Evolutionary conservation across 768 basidiomycete species (phyloP), one percentile per base, ranked within the genome.

Genomic region (Dentipellis sp.): DNA sequence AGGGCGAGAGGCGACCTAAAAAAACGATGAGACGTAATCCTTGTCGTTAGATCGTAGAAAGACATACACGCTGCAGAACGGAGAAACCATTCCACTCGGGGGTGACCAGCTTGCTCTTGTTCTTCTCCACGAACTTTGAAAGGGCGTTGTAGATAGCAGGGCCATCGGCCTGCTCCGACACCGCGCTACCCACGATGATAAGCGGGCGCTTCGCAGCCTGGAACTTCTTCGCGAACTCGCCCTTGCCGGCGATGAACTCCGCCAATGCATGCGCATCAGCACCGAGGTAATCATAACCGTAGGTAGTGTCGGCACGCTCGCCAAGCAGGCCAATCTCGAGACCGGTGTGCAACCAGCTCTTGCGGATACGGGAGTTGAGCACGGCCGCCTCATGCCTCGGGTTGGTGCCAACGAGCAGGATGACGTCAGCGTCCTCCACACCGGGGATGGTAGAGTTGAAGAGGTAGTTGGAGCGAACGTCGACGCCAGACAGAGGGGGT

Each of bases 341-440:
- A 48, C 83, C 80, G 6, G 84, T 84, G 66, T 94, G 87, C 61
- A 99, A 68, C 90, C 92, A 99, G 64, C 83, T 87, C 77, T 93
- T 94, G 63, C 97, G 82, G 64, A 99, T 91, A 59, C 97, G 91
- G 22, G 94, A 93, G 77, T 98, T 99, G 62, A 98, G 77, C 55
- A 97, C 94, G 19, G 97, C 88, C 4, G 94, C 97, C 71, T 99
- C 97, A 67, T 97, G 94, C 17, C 97, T 79, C 10, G 95, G 95
- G 73, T 98, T 97, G 45, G 94, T 97, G 56, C 95, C 97, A 63
- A 98, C 83, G 29, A 99, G 81, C 8, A 98, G 82, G 61, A 99
- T 91, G 17, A 74, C 91, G 63, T 99, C 97, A 21, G 97, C 94
- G 48, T 84, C 76, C 66, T 97, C 97, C 23, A 95, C 78, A 21